Percentiles rank a stretch among this genome's conserved stretches.
These are phyloP conservation scores for Quercus gilva DNA, from an alignment of 306 rosid genomes.

Conservation along the genomic window DNA sequence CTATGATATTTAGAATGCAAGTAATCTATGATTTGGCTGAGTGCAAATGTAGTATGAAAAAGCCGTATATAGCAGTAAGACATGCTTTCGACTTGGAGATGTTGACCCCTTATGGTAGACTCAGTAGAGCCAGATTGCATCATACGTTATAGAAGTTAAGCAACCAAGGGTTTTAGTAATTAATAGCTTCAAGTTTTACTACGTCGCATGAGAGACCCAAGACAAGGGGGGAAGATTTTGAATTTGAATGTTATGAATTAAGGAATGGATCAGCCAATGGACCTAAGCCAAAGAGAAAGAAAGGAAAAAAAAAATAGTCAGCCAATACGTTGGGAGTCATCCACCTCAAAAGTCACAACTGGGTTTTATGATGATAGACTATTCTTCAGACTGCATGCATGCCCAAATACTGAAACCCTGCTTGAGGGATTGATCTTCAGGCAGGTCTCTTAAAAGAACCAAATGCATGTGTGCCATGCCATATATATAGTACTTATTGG, in stretches of 20 bases:
- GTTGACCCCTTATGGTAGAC: too few species aligned
- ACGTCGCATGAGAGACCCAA: background rate
- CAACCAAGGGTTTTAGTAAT: too few species aligned
- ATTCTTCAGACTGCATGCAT: background rate
- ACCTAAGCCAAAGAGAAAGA: too few species aligned
- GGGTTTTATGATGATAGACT: background rate
- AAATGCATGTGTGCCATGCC: background rate
- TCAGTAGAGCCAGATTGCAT: too few species aligned
- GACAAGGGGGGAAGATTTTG: background rate
- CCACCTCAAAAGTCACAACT: background rate
- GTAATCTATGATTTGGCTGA: too few species aligned
- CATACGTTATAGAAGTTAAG: too few species aligned
- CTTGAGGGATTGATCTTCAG: background rate
- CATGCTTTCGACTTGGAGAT: too few species aligned
- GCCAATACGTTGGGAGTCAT: background rate
- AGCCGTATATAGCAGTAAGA: too few species aligned
- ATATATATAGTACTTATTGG: background rate
- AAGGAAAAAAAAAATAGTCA: too few species aligned
- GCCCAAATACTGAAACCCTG: background rate
- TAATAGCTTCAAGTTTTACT: too few species aligned
- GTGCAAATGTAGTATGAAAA: too few species aligned
- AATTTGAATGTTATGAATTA: background rate
- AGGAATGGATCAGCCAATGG: constrained; percentile 1
- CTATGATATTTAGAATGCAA: too few species aligned
- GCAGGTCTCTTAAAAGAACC: background rate